phyloP scores from a whole-genome alignment of 2,329 filamentous ascomycete genomes.

The Aspergillus puulaauensis region DNA sequence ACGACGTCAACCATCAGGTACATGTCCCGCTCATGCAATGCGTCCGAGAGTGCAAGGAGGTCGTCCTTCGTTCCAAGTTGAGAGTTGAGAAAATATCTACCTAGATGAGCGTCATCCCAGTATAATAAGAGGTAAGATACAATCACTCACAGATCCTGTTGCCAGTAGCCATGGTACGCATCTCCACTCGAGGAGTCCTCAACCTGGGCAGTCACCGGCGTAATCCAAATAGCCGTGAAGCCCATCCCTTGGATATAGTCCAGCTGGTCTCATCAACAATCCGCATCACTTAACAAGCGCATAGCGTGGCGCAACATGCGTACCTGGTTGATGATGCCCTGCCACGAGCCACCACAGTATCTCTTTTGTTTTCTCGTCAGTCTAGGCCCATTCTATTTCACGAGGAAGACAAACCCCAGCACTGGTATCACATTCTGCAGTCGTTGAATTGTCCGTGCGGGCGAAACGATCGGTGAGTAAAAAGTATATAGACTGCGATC shows the following conservation, averaged over 20 bases:
- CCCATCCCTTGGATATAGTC: conserved; percentile 52
- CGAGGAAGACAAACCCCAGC: conserved; percentile 18
- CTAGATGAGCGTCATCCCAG: conserved; percentile 12
- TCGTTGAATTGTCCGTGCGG: conserved; percentile 40
- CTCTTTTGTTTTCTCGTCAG: conserved; percentile 9
- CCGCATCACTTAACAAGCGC: too few relatives aligned
- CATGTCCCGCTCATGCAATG: conserved; percentile 57
- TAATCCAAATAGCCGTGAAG: conserved; percentile 52
- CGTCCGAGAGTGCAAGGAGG: conserved; percentile 56
- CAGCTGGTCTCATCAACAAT: conserved; percentile 28
- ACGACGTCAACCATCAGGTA: conserved; percentile 64
- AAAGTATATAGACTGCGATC: conserved; percentile 46
- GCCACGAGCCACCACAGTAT: conserved; percentile 53
- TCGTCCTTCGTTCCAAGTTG: conserved; percentile 61
- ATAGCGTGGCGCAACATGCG: too few relatives aligned
- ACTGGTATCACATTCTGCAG: conserved; percentile 29
- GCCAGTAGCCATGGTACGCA: conserved; percentile 53
- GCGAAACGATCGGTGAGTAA: conserved; percentile 48
- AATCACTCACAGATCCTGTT: conserved; percentile 43
- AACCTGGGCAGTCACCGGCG: conserved; percentile 44
- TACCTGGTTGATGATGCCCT: conserved; percentile 41
- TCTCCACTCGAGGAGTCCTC: conserved; percentile 38
- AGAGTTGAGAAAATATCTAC: conserved; percentile 55
- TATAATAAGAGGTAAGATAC: too few relatives aligned
- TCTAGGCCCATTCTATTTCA: background rate